Evolutionary conservation across 345 rosid genomes (phyloP), one percentile per base, ranked within the genome.

Genomic region (Brassica rapa): DNA sequence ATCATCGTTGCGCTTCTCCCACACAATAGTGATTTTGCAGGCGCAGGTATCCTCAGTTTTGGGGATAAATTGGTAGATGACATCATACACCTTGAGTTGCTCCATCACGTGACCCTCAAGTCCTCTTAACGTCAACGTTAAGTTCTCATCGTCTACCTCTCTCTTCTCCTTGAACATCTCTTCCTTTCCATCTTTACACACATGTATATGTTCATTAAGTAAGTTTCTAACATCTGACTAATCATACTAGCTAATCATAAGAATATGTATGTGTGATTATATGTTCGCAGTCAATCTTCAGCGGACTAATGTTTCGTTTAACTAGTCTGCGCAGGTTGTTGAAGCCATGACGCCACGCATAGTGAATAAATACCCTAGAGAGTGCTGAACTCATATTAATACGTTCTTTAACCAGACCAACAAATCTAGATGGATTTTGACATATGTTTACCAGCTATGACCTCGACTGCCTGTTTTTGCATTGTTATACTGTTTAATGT

Each of bases 1-100:
- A 1, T 79, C 78, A 51, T 79, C 78, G 63, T 73, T 68, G 12
- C 78, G 78, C 57, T 79, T 79, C 82, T 79, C 82, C 82, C 82
- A 79, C 1, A 67, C 10, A 0, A 79, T 2, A 60, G 78, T 79
- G 78, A 79, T 68, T 73, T 79, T 79, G 65, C 78, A 62, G 21
- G 39, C 70, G 25, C 78, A 79, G 12, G 49, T 25, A 73, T 73
- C 65, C 3, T 79, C 74, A 24, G 78, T 14, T 23, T 79, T 79
- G 2, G 66, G 82, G 59, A 68, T 68, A 37, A 79, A 79, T 10
- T 79, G 74, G 70, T 30, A 74, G 51, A 59, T 51, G n/a, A 27
- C 70, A 0, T 68, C 78, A 39, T 49, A 73, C 57, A 73, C 78
- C 46, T 79, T 79, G 46, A 73, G 70, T n/a, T 79, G 24, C 65